Evolutionary conservation across 768 basidiomycete species (phyloP), one percentile per base, ranked within the genome.

Genomic region (Collybia sp.): DNA sequence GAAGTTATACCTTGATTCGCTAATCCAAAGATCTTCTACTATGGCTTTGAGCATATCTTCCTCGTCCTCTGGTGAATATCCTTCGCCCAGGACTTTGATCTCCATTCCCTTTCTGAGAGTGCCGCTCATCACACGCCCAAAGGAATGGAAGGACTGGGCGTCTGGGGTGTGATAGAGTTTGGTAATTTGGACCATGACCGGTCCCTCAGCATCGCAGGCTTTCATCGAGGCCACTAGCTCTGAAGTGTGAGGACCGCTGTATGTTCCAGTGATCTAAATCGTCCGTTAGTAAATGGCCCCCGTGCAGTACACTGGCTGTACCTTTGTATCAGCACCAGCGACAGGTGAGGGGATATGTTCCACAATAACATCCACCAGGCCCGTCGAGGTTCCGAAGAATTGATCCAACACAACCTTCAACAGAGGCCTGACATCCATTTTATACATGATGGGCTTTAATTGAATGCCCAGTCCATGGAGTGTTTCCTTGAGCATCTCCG

Each of bases 31-130:
- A 50, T 86, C 85, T 54, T 97, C 94, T 2, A 96, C 79, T 2
- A 71, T 77, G 12, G 80, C 82, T 50, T 82, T 83, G 63, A 88
- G 79, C 93, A 97, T 95, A 59, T 99, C 96, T 67, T 99, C 96
- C 68, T 98, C 95, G 53, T 99, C 96, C 58, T 97, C 95, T n/a
- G 91, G 89, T 12, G 93, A 95, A 64, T 94, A 99, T 0, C 93
- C 93, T 62, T 98, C 96, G 46, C 96, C 96, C 6, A 99, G 73
- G n/a, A 98, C 94, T 69, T 96, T 97, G 52, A 99, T 75, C 30
- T 83, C 73, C 75, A 80, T 76, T 11, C 93, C 93, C 55, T 86
- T 87, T 56, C 76, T 73, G 17, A 97, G 66, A 0, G 94, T 96
- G 15, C 96, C 96, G 54, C 91, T 93, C 63, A 97, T 73, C 13